Evolutionary conservation across 495 filamentous ascomycete genomes (phyloP).

Genomic region (Xylaria palmicola): DNA sequence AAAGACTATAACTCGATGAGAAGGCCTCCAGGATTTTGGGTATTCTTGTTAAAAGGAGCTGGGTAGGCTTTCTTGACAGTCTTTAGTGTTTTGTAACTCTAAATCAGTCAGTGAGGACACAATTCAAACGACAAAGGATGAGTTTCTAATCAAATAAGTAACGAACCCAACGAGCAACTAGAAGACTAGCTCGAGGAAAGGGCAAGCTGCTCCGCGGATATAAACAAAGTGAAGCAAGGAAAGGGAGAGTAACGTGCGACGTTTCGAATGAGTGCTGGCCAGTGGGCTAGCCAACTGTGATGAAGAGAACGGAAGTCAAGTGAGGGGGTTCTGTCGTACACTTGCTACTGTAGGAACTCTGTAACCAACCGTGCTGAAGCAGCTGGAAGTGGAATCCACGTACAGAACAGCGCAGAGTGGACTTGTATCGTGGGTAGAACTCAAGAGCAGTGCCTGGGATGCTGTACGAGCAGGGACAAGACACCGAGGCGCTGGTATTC

Average conservation of each 20-base stretch:
- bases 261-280: not conserved
- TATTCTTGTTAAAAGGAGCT: not conserved
- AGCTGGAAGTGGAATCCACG: not conserved
- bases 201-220: not conserved
- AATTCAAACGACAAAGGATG: not conserved
- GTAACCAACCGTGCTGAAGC: not conserved
- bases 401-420: not conserved
- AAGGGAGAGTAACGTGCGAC: not conserved
- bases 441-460: not conserved
- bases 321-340: not conserved
- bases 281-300: not conserved
- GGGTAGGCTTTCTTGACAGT: not conserved
- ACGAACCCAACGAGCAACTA: not conserved
- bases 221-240: not conserved
- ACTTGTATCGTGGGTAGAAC: not conserved
- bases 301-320: not conserved
- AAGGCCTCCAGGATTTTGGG: not conserved
- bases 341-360: not conserved
- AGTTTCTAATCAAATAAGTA: not conserved
- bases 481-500: not conserved
- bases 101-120: not conserved
- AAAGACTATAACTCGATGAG: too few relatives aligned
- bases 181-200: not conserved
- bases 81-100: not conserved
- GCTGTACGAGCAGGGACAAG: not conserved